Evolutionary conservation across 192 early-diverging fungal genomes (phyloP).

Genomic region (Helicostylum pulchrum): DNA sequence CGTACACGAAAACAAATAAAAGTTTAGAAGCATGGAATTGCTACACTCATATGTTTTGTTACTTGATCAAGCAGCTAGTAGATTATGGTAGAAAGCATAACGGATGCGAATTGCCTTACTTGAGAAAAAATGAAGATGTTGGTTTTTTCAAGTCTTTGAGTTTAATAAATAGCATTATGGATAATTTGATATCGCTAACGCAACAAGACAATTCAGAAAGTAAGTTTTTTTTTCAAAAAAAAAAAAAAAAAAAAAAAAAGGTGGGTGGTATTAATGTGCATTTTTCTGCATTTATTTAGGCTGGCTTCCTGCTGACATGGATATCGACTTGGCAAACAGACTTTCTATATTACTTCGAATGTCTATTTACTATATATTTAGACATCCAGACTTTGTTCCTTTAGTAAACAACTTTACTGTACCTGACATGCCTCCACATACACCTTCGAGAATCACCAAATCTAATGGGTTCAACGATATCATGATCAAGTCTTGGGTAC

Average conservation of each 20-base stretch:
- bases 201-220: conserved; percentile 4
- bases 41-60: conserved; percentile 35
- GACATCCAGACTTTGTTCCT: conserved; percentile 37
- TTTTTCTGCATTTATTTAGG: background rate
- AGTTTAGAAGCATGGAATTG: conserved; percentile 35
- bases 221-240: background rate
- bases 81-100: conserved; percentile 5
- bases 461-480: conserved; percentile 25
- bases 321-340: conserved; percentile 6
- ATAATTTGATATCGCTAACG: conserved; percentile 13
- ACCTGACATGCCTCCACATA: conserved; percentile 20
- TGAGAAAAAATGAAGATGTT: conserved; percentile 34
- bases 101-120: conserved; percentile 6
- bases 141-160: conserved; percentile 38
- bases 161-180: conserved; percentile 21
- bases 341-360: conserved; percentile 20
- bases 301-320: background rate
- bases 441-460: conserved; percentile 20
- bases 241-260: background rate
- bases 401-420: conserved; percentile 31
- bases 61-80: conserved; percentile 33
- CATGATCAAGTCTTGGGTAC: conserved; percentile 22
- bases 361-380: conserved; percentile 28
- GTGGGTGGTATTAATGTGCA: background rate
- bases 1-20: conserved; percentile 33